Evolutionary conservation across 306 rosid genomes (phyloP), one percentile per base, ranked within the genome.

Genomic region (Cicer judaicum): DNA sequence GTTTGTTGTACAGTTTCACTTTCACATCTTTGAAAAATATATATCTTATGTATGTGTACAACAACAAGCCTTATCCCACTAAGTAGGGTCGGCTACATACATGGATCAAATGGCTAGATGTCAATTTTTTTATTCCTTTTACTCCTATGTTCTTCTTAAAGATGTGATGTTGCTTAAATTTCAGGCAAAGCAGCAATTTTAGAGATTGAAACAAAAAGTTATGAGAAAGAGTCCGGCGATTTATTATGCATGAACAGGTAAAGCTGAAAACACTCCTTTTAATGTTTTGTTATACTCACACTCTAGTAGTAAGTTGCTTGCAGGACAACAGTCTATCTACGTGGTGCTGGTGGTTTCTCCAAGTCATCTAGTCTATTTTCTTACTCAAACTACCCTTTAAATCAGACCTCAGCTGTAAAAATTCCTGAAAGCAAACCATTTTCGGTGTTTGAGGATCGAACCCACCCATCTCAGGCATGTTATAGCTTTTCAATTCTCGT

Each of bases 271-370:
- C 21, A 21, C 62, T 61, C 65, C 64, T 40, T 74, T 57, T 50
- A 75, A 66, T 75, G 16, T 18, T 75, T 62, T 15, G 48, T 14
- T 80, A 70, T 68, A 53, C 46, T 77, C 78, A 73, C 46, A 77
- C 88, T 75, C 56, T 78, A 72, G 19, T 70, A 42, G 55, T 19
- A 67, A 50, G 43, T 75, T 81, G 21, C 78, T 80, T 85, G 84
- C 89, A 92, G 99, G 85, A n/a, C 70, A 34, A 86, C 96, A 14
- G 72, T 36, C 59, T 94, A 74, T 83, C 89, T 92, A 68, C 96
- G 97, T 38, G 96, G 99, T 72, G 97, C 97, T 72, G 99, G 99
- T 71, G 99, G 99, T 77, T 92, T 94, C 91, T 94, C 99, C 68
- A 87, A 70, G 62, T 87, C 99, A 41, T 88, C 97, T 83, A 75